phyloP scores from a whole-genome alignment of 257 asterid genomes.

The Lycium ferocissimum region DNA sequence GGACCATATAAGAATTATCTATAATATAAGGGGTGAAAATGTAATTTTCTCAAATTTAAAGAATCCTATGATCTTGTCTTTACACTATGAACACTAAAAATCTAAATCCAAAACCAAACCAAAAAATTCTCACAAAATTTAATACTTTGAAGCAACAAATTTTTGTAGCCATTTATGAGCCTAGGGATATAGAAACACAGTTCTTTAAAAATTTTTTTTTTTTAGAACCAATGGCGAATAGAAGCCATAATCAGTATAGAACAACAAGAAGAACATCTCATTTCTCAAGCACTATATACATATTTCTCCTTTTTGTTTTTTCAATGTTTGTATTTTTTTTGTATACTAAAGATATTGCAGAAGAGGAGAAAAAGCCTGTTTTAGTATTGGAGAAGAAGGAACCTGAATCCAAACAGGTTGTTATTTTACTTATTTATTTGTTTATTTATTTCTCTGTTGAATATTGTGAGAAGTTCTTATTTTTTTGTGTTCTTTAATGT shows the following conservation, averaged over 20 bases:
- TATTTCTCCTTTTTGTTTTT: slow-evolving; percentile 59
- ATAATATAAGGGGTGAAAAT: background rate
- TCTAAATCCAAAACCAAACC: background rate
- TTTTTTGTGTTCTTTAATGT: background rate
- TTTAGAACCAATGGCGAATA: slow-evolving; percentile 47
- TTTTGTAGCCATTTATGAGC: background rate
- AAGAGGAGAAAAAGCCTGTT: slow-evolving; percentile 55
- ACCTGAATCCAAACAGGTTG: slow-evolving; percentile 50
- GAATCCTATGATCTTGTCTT: background rate
- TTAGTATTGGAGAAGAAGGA: slow-evolving; percentile 36
- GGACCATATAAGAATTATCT: too few species aligned
- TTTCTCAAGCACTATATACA: slow-evolving; percentile 56
- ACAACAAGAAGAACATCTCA: slow-evolving; percentile 54
- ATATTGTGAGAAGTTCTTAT: background rate
- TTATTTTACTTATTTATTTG: background rate
- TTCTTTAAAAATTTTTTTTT: background rate
- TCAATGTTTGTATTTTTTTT: slow-evolving; percentile 67
- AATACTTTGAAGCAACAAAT: background rate
- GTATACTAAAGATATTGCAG: slow-evolving; percentile 63
- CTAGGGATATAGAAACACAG: background rate
- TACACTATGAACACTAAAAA: background rate
- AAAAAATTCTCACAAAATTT: background rate
- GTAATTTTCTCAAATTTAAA: background rate
- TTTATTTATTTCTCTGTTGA: background rate
- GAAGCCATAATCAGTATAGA: slow-evolving; percentile 44